phyloP scores from a whole-genome alignment of 2,329 filamentous ascomycete genomes.

The Aspergillus sp. region DNA sequence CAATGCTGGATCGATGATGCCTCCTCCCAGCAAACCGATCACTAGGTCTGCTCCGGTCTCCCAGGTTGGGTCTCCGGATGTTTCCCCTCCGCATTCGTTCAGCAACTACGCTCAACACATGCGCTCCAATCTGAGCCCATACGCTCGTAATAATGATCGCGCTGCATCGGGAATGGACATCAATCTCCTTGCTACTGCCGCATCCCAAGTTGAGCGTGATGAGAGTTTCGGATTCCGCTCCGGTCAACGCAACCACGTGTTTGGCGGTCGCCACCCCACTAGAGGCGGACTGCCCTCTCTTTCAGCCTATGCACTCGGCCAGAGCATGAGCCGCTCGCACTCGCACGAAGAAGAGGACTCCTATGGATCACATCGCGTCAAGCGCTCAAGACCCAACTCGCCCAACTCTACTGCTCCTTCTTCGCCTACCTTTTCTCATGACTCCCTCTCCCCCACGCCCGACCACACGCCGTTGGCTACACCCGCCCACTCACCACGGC shows the following conservation, averaged over 20 bases:
- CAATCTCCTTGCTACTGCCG: conserved; percentile 68
- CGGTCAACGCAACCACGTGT: conserved; percentile 48
- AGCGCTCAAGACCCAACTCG: conserved; percentile 89
- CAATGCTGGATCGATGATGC: conserved; percentile 67
- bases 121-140: conserved; percentile 58
- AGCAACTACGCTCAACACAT: conserved; percentile 59
- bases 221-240: conserved; percentile 47
- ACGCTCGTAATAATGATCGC: conserved; percentile 50
- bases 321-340: conserved; percentile 90
- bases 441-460: conserved; percentile 90
- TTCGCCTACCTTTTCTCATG: conserved; percentile 93
- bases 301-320: conserved; percentile 69
- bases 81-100: conserved; percentile 91
- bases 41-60: conserved; percentile 87
- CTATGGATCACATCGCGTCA: conserved; percentile 67
- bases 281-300: conserved; percentile 72
- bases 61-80: conserved; percentile 86
- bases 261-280: conserved; percentile 45
- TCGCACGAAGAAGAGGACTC: conserved; percentile 75
- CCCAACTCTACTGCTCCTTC: conserved; percentile 94
- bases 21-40: conserved; percentile 73
- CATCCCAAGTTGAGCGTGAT: conserved; percentile 66
- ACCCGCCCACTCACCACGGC: conserved; percentile 87
- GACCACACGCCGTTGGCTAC: conserved; percentile 99
- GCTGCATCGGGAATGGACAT: conserved; percentile 57